Conservation (phyloP, 345 rosid genomes). For the Melaleuca quinquenervia region DNA sequence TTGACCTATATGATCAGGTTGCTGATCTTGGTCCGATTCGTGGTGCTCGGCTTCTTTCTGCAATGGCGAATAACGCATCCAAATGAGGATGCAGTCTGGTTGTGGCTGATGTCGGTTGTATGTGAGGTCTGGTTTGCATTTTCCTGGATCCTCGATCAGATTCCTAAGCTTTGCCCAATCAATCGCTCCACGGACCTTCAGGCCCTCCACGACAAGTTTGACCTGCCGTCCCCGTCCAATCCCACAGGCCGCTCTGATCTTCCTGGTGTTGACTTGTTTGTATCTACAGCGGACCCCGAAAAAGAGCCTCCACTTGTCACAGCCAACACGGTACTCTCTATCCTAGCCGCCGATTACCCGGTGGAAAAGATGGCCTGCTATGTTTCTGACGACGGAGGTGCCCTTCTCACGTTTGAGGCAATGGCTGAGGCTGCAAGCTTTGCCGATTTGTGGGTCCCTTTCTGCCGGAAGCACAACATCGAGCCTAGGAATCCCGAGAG, state of each 20-base stretch:
- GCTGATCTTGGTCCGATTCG: constrained; percentile 41
- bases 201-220: constrained; percentile 79
- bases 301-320: constrained; percentile 89
- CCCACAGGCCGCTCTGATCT: constrained; percentile 89
- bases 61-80: constrained; percentile 77
- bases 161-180: constrained; percentile 75
- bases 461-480: constrained; percentile 77
- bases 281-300: constrained; percentile 93
- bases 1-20: constrained; percentile 15
- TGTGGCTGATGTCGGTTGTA: constrained; percentile 74
- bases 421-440: constrained; percentile 98
- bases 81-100: constrained; percentile 74
- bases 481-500: constrained; percentile 87
- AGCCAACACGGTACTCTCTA: constrained; percentile 85
- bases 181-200: constrained; percentile 82
- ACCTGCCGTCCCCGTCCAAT: constrained; percentile 77
- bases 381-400: constrained; percentile 87
- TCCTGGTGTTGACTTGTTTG: constrained; percentile 79
- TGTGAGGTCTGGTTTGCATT: constrained; percentile 93
- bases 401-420: constrained; percentile 90
- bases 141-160: constrained; percentile 89
- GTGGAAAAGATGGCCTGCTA: constrained; percentile 81
- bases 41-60: constrained; percentile 64
- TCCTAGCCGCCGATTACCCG: constrained; percentile 79
- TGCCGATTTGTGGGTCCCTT: constrained; percentile 92